Base-by-base conservation (phyloP, 148 eudicot species). In the Dysphania ambrosioides region DNA sequence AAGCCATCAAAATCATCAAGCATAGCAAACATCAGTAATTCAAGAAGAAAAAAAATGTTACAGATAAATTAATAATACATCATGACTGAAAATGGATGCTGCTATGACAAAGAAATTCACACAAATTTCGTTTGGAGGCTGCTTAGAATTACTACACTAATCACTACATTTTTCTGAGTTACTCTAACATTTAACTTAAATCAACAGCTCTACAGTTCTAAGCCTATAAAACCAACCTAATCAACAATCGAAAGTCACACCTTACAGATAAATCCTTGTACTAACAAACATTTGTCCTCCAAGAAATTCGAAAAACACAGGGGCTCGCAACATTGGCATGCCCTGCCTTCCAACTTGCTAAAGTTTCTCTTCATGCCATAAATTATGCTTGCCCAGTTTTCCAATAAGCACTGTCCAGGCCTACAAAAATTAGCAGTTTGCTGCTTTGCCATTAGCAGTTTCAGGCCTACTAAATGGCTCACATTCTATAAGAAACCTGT, bases 401-500 rank as follows among this genome's bases (percentile, higher is more conserved):
- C n/a, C n/a, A 3, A 47, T 47, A 47, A 42, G 11, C 13, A 13
- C 53, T 16, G 7, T 55, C 41, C 36, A 30, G 19, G n/a, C n/a
- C n/a, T n/a, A n/a, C n/a, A n/a, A n/a, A n/a, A n/a, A n/a, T n/a
- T n/a, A n/a, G n/a, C n/a, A 63, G 63, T 72, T 31, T 41, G 57
- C 40, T 41, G 57, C 69, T 61, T 9, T 18, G 30, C n/a, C 75
- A 62, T 27, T 42, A 23, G 30, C 73, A 31, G 31, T 44, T 30
- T 72, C 59, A 78, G 72, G 67, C 77, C 64, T 66, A 64, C 55
- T 38, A 76, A 66, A 36, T 0, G 64, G 47, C 51, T 59, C 40
- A 73, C 77, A 58, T 77, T 56, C 34, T 44, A 65, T 27, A 57
- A 32, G 63, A 80, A 31, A 80, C 66, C 70, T 76, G 80, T 80